Conservation (phyloP, 202 grass and related monocot species). For the Setaria italica region DNA sequence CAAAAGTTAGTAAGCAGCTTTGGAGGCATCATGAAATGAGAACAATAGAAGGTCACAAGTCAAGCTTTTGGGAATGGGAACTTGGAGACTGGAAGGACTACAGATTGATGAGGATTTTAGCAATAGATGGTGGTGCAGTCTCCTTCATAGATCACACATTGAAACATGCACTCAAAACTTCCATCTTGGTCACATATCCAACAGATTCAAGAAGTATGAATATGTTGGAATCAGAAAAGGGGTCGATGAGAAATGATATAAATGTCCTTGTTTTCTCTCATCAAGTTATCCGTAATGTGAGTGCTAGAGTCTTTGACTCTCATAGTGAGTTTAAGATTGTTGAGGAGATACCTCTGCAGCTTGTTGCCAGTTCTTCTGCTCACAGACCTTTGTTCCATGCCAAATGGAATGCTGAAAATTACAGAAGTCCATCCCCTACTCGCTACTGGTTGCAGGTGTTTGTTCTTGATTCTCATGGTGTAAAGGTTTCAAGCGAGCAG, state of each 20-base stretch:
- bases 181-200: conserved; percentile 78
- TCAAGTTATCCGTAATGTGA: conserved; percentile 67
- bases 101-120: conserved; percentile 83
- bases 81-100: conserved; percentile 94
- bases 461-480: conserved; percentile 64
- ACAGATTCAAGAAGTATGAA: conserved; percentile 92
- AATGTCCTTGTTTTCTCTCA: conserved; percentile 83
- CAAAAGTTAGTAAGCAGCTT: conserved; percentile 69
- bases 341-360: conserved; percentile 75
- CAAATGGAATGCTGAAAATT: conserved; percentile 90
- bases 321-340: conserved; percentile 72
- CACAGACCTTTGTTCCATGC: conserved; percentile 73
- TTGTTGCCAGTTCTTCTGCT: conserved; percentile 38
- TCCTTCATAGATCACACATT: conserved; percentile 76
- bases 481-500: conserved; percentile 55
- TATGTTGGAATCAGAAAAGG: conserved; percentile 46
- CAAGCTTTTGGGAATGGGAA: conserved; percentile 94
- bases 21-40: conserved; percentile 70
- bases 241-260: conserved; percentile 78
- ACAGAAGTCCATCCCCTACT: conserved; percentile 68
- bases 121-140: conserved; percentile 73
- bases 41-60: conserved; percentile 37
- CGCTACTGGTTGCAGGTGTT: conserved; percentile 80
- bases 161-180: conserved; percentile 54
- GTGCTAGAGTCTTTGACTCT: conserved; percentile 82